These are phyloP conservation scores for Phaffia tasmanica DNA, from an alignment of 768 basidiomycete genomes.

Conservation along the genomic window DNA sequence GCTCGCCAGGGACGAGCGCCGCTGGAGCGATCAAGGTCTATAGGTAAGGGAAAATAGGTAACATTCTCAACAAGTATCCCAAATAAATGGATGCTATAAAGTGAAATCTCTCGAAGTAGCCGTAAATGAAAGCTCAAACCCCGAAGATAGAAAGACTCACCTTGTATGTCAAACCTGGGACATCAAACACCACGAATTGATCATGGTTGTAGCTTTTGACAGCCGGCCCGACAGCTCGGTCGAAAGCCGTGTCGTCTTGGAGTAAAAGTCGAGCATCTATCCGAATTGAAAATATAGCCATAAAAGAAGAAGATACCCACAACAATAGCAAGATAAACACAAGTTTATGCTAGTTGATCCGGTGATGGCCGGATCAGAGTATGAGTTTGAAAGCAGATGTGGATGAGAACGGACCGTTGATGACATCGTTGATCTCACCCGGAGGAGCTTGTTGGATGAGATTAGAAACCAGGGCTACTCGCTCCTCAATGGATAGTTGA, in stretches of 20 bases:
- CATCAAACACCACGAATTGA: slow-evolving; percentile 77
- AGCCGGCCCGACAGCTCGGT: slow-evolving; percentile 63
- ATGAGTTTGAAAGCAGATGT: neutral
- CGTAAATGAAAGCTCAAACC: neutral
- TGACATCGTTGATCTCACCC: slow-evolving; percentile 91
- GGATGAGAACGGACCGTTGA: slow-evolving; percentile 53
- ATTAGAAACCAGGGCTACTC: slow-evolving; percentile 46
- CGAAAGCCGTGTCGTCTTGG: slow-evolving; percentile 70
- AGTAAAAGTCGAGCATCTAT: slow-evolving; percentile 84
- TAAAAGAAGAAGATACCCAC: too few species aligned
- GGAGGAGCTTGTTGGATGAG: slow-evolving; percentile 86
- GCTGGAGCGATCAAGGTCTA: slow-evolving; percentile 75
- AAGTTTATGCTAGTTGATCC: neutral
- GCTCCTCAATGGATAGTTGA: slow-evolving; percentile 18
- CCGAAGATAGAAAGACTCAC: slow-evolving; percentile 41
- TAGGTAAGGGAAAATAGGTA: slow-evolving; percentile 14
- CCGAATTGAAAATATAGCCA: slow-evolving; percentile 16
- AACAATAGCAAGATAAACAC: too few species aligned
- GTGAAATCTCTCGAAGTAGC: neutral
- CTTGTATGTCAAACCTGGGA: slow-evolving; percentile 64
- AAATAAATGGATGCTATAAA: too few species aligned
- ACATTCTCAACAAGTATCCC: neutral
- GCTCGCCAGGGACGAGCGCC: slow-evolving; percentile 44
- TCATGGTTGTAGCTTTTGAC: slow-evolving; percentile 73
- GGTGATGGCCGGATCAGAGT: neutral